Evolutionary conservation across 768 basidiomycete genomes (phyloP).

Genomic region (Russula emetica): DNA sequence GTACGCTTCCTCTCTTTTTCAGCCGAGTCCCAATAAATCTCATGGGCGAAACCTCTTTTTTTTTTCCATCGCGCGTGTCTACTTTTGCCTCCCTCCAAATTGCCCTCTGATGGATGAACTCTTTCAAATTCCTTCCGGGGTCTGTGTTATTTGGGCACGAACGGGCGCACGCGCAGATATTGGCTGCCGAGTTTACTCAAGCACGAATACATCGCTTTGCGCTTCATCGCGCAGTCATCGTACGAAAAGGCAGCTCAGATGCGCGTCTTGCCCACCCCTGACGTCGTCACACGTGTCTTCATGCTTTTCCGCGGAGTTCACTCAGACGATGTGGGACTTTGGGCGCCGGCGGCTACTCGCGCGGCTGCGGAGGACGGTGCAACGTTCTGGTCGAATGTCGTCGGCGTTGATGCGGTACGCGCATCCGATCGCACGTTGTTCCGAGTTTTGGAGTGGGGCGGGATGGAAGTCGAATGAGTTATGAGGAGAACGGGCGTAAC

Average conservation of each 20-base stretch:
- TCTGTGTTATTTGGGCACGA: too few relatives aligned
- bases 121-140: neutral
- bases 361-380: too few relatives aligned
- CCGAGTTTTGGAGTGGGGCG: slow-evolving; percentile 47
- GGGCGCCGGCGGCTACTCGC: too few relatives aligned
- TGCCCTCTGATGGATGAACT: neutral
- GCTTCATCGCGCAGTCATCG: too few relatives aligned
- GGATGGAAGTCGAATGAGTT: slow-evolving; percentile 3
- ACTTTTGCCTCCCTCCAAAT: too few relatives aligned
- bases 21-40: neutral
- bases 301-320: too few relatives aligned
- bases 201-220: slow-evolving; percentile 41
- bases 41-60: neutral
- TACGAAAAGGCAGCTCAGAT: too few relatives aligned
- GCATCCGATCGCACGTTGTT: slow-evolving; percentile 34
- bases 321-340: too few relatives aligned
- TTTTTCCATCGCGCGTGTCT: neutral
- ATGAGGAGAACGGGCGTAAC: too few relatives aligned
- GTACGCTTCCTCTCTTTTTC: slow-evolving; percentile 31
- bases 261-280: too few relatives aligned
- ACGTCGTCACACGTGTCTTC: too few relatives aligned
- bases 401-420: slow-evolving; percentile 36
- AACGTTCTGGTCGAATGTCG: slow-evolving; percentile 37
- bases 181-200: slow-evolving; percentile 44
- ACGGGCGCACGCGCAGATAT: slow-evolving; percentile 29